Evolutionary conservation across 106 monocot species (phyloP).

Genomic region (Dendrobium catenatum): DNA sequence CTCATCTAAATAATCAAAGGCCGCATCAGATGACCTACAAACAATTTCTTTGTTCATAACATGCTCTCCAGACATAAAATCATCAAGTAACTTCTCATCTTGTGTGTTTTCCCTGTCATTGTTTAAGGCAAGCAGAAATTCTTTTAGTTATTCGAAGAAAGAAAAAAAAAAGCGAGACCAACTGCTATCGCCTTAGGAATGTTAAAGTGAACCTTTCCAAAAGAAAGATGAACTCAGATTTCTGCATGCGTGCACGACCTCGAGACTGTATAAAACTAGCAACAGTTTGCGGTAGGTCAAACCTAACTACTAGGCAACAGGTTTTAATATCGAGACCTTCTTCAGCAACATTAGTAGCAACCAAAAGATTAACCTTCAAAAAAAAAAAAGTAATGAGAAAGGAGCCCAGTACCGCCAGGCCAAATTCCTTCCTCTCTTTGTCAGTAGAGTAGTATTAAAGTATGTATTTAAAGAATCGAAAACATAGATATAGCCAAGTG

Average conservation of each 20-base stretch:
- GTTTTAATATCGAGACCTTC: conserved; percentile 99
- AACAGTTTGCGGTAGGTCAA: conserved; percentile 91
- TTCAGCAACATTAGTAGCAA: conserved; percentile 97
- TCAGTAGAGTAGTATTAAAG: no score
- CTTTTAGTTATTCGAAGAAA: no score
- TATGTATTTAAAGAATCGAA: no score
- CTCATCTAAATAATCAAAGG: conserved; percentile 70
- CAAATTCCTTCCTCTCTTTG: no score
- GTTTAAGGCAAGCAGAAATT: background rate
- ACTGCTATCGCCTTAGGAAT: background rate
- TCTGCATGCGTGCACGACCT: conserved; percentile 87
- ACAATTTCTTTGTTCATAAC: conserved; percentile 76
- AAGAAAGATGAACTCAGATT: conserved; percentile 76
- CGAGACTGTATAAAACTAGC: conserved; percentile 96
- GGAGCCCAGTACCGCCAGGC: no score
- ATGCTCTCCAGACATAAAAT: conserved; percentile 51
- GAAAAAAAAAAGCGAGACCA: background rate
- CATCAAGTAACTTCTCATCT: conserved; percentile 51
- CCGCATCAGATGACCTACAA: conserved; percentile 48
- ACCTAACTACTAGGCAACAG: conserved; percentile 90
- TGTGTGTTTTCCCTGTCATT: conserved; percentile 54
- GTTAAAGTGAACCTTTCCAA: conserved; percentile 55
- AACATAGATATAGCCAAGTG: background rate
- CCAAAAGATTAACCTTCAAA: conserved; percentile 83
- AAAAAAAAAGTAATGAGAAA: background rate